Conservation (phyloP, 2,329 filamentous ascomycete species). For the Penicillium hesseltinei region DNA sequence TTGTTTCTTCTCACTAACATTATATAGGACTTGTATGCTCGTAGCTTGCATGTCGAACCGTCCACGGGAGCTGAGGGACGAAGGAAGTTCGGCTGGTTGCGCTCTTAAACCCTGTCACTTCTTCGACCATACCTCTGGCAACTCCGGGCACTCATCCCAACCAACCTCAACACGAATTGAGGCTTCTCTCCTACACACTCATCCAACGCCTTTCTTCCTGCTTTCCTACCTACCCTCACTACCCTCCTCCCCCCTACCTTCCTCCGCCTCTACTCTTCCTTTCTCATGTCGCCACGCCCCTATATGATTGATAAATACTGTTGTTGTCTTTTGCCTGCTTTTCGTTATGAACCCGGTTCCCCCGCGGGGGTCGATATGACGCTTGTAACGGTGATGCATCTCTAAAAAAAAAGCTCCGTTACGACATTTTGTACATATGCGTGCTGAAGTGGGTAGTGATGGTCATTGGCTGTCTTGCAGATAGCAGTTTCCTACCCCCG, state of each 20-base stretch:
- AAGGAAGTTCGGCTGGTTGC: conserved; percentile 47
- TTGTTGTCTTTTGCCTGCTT: conserved; percentile 11
- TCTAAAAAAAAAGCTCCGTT: conserved; percentile 9
- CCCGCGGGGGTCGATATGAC: conserved; percentile 15
- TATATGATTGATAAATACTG: conserved; percentile 28
- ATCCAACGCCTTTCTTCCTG: not conserved
- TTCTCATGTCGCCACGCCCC: conserved; percentile 27
- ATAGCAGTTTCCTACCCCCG: conserved; percentile 9
- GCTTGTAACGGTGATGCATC: conserved; percentile 12
- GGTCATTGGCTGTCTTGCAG: conserved; percentile 1
- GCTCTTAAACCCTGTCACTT: conserved; percentile 27
- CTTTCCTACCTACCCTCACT: not conserved
- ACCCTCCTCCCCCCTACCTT: not conserved
- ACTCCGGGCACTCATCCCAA: not conserved
- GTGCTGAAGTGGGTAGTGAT: conserved; percentile 1
- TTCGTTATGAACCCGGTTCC: conserved; percentile 2
- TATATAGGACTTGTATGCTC: conserved; percentile 57
- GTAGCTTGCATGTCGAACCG: conserved; percentile 56
- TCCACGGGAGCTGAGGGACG: conserved; percentile 40
- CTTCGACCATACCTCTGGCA: not conserved
- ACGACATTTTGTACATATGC: conserved; percentile 15
- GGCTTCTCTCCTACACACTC: not conserved
- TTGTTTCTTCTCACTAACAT: conserved; percentile 10
- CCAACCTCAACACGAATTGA: not conserved
- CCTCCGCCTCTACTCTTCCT: conserved; percentile 8